Evolutionary conservation across 306 rosid species (phyloP), one percentile per base, ranked within the genome.

Genomic region (Pyrus communis): DNA sequence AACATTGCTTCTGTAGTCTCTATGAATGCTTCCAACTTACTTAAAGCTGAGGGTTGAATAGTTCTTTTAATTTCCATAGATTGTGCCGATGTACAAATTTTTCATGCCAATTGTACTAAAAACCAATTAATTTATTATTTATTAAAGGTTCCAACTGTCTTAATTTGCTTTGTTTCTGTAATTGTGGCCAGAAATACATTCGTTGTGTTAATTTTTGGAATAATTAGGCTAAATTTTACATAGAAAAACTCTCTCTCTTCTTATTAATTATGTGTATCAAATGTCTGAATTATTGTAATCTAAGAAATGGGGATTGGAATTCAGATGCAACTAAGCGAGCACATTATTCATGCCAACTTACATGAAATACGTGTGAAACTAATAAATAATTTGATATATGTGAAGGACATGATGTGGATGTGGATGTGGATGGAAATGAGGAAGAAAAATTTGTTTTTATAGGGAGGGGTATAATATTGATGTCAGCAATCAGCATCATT

Each of bases 21-120:
- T 77, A 17, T 19, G 79, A 84, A 67, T 65, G 71, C 80, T 67
- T 85, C 82, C 59, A 11, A 42, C 52, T 76, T 64, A 78, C 89
- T 75, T 82, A 25, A 12, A 25, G 4, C 71, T 74, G 54, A 77
- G 70, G 82, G 70, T 77, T 52, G 70, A 65, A 57, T 23, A 15
- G 11, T 54, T 42, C 49, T 42, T 19, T 10, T n/a, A 52, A 49
- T 8, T 7, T n/a, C 11, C 72, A 45, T 62, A 1, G 42, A 27
- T 54, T 67, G 52, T 64, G 67, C 54, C 28, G 46, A 3, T 67
- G 35, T 23, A 8, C 19, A 40, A 60, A 61, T 43, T 61, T 11
- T 61, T 18, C 59, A 42, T 25, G 59, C 14, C 28, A 21, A 61
- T 42, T 60, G 42, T 57, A 73, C 10, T 30, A 14, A 49, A 14